Evolutionary conservation across 345 rosid genomes (phyloP).

Genomic region (Syzygium grande): DNA sequence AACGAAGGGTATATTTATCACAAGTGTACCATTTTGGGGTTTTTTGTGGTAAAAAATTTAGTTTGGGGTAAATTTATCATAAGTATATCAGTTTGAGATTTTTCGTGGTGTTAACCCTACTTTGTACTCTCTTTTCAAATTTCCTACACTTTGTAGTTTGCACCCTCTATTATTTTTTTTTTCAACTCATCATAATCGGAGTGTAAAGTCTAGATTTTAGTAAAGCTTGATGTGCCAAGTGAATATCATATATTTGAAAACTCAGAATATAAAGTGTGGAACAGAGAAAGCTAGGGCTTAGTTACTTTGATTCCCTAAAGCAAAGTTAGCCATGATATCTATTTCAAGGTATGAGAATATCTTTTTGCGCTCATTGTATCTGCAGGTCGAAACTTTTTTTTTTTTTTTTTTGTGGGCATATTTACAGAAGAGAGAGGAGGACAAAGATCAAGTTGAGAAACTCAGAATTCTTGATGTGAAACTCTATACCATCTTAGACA

Average conservation of each 20-base stretch:
- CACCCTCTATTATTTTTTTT: not conserved
- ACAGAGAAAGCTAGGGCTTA: not conserved
- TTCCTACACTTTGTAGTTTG: not conserved
- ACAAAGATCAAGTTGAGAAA: not conserved
- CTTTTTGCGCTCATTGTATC: not conserved
- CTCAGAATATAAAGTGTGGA: not conserved
- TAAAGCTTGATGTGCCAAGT: not conserved
- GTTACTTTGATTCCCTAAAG: not conserved
- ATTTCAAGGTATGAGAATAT: not conserved
- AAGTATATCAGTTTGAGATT: too few relatives aligned
- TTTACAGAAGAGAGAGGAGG: not conserved
- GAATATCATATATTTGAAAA: not conserved
- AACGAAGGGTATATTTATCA: too few relatives aligned
- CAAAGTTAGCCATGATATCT: not conserved
- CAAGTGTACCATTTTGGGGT: too few relatives aligned
- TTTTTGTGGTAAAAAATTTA: too few relatives aligned
- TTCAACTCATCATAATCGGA: not conserved
- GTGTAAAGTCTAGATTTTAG: not conserved
- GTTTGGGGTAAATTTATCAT: too few relatives aligned
- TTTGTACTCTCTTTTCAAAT: not conserved
- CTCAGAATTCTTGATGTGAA: not conserved
- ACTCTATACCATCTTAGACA: not conserved
- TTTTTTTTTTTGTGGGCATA: not conserved
- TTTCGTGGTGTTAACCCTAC: too few relatives aligned
- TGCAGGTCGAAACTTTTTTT: not conserved